Evolutionary conservation across 208 protist genomes (phyloP).

Genomic region (Zelonia costaricensis): DNA sequence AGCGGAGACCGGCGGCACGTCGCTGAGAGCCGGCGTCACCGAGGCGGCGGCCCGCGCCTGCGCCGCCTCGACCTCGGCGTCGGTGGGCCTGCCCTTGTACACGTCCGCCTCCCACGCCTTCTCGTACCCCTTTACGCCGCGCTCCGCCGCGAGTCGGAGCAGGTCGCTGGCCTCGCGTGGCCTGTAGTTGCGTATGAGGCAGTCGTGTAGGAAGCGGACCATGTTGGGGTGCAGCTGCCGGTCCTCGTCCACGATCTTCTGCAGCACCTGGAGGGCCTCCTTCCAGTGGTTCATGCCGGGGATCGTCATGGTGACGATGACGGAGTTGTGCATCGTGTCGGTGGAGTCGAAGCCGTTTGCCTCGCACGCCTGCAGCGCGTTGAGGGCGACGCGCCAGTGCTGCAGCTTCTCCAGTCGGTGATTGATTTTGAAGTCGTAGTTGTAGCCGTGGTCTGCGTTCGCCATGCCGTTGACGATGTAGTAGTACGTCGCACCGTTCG

Average conservation of each 20-base stretch:
- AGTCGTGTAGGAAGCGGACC: slow-evolving; percentile 89
- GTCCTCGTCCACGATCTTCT: slow-evolving; percentile 81
- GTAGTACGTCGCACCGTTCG: slow-evolving; percentile 90
- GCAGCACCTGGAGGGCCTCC: slow-evolving; percentile 57
- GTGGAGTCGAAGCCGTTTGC: slow-evolving; percentile 90
- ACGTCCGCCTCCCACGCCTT: slow-evolving; percentile 84
- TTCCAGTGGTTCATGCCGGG: slow-evolving; percentile 89
- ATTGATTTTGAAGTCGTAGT: slow-evolving; percentile 92
- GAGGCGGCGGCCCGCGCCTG: background rate
- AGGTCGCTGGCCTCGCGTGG: slow-evolving; percentile 83
- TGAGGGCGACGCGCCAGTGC: slow-evolving; percentile 89
- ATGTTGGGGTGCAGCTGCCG: slow-evolving; percentile 84
- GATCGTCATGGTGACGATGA: slow-evolving; percentile 86
- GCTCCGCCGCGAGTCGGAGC: slow-evolving; percentile 70
- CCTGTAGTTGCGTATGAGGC: slow-evolving; percentile 80
- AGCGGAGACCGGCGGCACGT: background rate
- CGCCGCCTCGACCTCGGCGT: slow-evolving; percentile 42
- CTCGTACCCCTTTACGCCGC: slow-evolving; percentile 80
- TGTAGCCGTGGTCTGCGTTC: slow-evolving; percentile 91
- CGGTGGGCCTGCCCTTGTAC: slow-evolving; percentile 54
- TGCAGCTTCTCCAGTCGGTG: slow-evolving; percentile 84
- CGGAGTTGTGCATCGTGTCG: slow-evolving; percentile 93
- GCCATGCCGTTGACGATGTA: slow-evolving; percentile 93
- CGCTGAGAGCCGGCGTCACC: background rate
- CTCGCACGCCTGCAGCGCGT: slow-evolving; percentile 84